Base-by-base conservation (phyloP, 108 stramenopile genomes). In the Pseudonitzschia delicatissima region DNA sequence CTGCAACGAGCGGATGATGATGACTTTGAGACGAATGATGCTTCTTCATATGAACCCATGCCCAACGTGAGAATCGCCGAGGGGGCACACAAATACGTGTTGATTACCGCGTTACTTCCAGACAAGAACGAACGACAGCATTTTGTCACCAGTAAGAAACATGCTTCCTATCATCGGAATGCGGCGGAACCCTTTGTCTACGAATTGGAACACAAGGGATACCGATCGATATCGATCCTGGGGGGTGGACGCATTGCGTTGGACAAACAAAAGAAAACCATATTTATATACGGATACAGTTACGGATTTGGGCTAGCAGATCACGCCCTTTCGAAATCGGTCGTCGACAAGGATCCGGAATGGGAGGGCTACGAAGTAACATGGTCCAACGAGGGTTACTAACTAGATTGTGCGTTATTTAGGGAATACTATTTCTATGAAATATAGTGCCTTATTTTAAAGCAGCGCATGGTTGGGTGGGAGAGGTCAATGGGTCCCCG, bases 241-340 rank as follows among this genome's bases (percentile, higher is more conserved):
- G 92, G 92, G 6, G 92, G 92, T 15, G 92, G 92, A 21, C 72
- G 92, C 15, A 85, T 93, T 62, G 45, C 60, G 2, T 65, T 77
- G 5, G 66, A 90, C 52, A 55, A 62, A 13, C 65, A 71, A 0
- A 72, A 73, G 9, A 79, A 78, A 36, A 83, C 71, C 21, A 77
- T 88, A 31, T 67, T 70, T 12, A 87, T 93, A 9, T 93, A 79
- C 77, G 92, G 92, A 40, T 87, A 83, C 45, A 73, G 71, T 23
- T 93, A 93, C 66, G 85, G 87, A 23, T 93, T 93, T 75, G 92
- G 92, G 4, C 57, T 69, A 34, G 88, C 89, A 31, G 81, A 90
- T 79, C 92, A 93, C 74, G 77, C 63, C 12, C 28, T 83, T 28
- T 74, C 82, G 21, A 74, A 79, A 57, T 66, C 67, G 12, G 75